These are phyloP conservation scores for Xylaria arbuscula DNA, from an alignment of 2,329 filamentous ascomycete genomes.

Conservation along the genomic window DNA sequence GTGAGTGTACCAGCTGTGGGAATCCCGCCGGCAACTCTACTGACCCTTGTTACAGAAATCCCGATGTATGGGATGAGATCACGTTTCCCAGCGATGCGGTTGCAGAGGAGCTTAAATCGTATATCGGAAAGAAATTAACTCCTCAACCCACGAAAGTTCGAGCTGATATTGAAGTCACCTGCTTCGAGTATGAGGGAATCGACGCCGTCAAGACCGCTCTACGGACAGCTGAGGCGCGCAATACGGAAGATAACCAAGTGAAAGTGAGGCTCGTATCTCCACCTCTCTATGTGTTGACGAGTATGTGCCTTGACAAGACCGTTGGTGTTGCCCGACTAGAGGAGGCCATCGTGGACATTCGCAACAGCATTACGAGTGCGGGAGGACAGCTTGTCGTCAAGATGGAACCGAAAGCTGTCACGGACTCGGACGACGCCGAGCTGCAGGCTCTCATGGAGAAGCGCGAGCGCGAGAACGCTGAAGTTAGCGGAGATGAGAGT, in stretches of 20 bases:
- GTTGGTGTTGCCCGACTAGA: constrained; percentile 86
- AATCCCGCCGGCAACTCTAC: constrained; percentile 23
- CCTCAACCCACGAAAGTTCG: constrained; percentile 99
- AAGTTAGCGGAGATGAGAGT: constrained; percentile 97
- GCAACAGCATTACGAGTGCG: constrained; percentile 78
- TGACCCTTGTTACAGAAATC: constrained; percentile 69
- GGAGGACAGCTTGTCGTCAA: constrained; percentile 88
- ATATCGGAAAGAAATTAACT: constrained; percentile 96
- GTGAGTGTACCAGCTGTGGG: constrained; percentile 60
- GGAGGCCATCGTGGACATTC: constrained; percentile 89
- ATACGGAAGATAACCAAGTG: constrained; percentile 92
- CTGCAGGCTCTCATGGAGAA: constrained; percentile 99
- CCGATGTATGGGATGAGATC: constrained; percentile 94
- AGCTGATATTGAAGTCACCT: constrained; percentile 95
- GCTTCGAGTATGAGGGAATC: constrained; percentile 96
- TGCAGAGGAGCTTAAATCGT: constrained; percentile 88
- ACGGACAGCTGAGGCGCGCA: constrained; percentile 89
- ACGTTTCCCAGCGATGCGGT: constrained; percentile 87
- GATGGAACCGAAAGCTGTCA: constrained; percentile 99
- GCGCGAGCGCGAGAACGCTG: constrained; percentile 95
- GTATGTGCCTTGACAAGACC: constrained; percentile 93
- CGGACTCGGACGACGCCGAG: constrained; percentile 97
- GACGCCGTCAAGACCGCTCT: constrained; percentile 96
- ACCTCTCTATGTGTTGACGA: constrained; percentile 95
- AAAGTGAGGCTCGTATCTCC: constrained; percentile 99